A percentile compares a stretch with the other conserved stretches of the same genome.
These are phyloP conservation scores for Acanthamoeba sp. DNA, from an alignment of 208 protist species.

Conservation along the genomic window DNA sequence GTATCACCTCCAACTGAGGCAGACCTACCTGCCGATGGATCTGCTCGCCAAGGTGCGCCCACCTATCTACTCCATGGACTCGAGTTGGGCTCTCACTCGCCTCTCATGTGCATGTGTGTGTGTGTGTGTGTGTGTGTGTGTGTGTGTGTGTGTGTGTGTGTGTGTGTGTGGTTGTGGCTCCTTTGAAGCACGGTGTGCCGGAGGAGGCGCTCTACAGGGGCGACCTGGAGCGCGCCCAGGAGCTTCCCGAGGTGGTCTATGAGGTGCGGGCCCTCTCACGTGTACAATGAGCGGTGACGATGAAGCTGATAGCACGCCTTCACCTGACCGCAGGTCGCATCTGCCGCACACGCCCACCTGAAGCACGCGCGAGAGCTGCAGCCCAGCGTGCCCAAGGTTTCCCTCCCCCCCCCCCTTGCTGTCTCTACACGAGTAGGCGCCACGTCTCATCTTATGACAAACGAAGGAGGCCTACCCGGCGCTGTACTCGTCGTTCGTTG, in stretches of 20 bases:
- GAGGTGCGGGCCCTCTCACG: too few species aligned
- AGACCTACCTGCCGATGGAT: constrained; percentile 67
- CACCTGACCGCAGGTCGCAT: neutral
- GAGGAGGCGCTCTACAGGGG: constrained; percentile 52
- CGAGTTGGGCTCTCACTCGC: too few species aligned
- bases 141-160: neutral
- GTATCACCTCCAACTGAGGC: constrained; percentile 6
- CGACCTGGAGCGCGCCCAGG: neutral
- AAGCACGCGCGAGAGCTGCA: neutral
- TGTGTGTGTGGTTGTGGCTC: neutral
- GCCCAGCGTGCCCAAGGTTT: neutral
- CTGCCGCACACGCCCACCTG: constrained; percentile 8
- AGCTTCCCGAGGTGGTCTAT: constrained; percentile 40
- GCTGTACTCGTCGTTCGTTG: constrained; percentile 60
- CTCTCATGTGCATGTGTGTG: neutral
- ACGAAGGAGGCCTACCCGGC: constrained; percentile 11
- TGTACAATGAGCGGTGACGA: too few species aligned
- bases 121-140: neutral
- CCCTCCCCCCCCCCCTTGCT: neutral
- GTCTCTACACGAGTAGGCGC: neutral
- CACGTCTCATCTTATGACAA: neutral
- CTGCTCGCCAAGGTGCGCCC: constrained; percentile 65
- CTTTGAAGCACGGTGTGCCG: constrained; percentile 43
- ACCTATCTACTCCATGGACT: neutral
- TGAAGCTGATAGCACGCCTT: too few species aligned